Percentiles rank a stretch among this genome's conserved stretches.
These are phyloP conservation scores for Cochliopodium minus DNA, from an alignment of 208 protist genomes.

Conservation along the genomic window DNA sequence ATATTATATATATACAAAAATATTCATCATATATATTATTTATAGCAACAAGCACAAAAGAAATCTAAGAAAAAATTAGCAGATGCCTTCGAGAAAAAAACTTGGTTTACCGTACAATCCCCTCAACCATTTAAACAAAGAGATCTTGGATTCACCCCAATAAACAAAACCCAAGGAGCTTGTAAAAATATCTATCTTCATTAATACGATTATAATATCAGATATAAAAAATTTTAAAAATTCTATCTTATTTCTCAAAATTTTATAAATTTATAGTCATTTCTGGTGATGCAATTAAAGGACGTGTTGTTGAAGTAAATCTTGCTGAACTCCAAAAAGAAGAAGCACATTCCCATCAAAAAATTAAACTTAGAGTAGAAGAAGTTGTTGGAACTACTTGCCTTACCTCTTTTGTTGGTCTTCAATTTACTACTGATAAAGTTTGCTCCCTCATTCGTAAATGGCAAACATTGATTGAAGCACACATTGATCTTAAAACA, in stretches of 20 bases:
- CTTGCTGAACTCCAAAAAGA: constrained; percentile 85
- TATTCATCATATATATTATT: too few species aligned
- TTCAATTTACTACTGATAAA: constrained; percentile 93
- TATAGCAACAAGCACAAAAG: too few species aligned
- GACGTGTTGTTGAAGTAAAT: constrained; percentile 86
- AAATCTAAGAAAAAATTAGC: constrained; percentile 63
- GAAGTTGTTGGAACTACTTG: constrained; percentile 84
- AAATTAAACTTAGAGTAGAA: constrained; percentile 83
- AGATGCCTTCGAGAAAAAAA: constrained; percentile 94
- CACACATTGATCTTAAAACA: constrained; percentile 77
- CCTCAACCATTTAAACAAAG: constrained; percentile 81
- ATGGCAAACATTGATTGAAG: constrained; percentile 94
- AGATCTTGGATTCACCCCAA: constrained; percentile 84
- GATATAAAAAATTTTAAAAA: constrained; percentile 10
- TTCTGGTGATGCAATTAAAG: constrained; percentile 76
- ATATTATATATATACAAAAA: too few species aligned
- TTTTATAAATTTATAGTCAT: too few species aligned
- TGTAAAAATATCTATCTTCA: constrained; percentile 23
- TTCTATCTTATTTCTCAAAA: neutral
- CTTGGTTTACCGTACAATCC: constrained; percentile 96
- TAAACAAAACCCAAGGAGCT: constrained; percentile 84
- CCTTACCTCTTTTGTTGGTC: constrained; percentile 95
- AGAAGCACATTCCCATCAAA: constrained; percentile 72
- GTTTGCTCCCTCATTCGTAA: constrained; percentile 86
- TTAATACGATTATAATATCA: constrained; percentile 6